A percentile compares a stretch with the other conserved stretches of the same genome.
These are phyloP conservation scores for Saraca asoca DNA, from an alignment of 331 rosid genomes.

Conservation along the genomic window DNA sequence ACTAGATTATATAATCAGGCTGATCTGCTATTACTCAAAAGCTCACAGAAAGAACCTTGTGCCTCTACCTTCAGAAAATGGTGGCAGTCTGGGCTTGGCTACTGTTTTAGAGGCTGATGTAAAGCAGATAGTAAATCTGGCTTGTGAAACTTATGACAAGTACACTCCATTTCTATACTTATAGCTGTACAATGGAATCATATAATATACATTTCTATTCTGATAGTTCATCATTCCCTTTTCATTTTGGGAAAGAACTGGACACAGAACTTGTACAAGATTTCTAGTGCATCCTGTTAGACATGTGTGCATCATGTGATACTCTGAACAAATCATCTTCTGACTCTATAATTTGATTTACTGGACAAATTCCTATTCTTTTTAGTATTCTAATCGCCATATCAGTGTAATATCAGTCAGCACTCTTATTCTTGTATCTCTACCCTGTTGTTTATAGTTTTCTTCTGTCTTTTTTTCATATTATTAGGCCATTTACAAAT, in stretches of 20 bases:
- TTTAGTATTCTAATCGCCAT: too few species aligned
- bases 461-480: too few species aligned
- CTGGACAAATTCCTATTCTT: too few species aligned
- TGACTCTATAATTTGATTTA: too few species aligned
- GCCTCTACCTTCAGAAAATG: conserved; percentile 63
- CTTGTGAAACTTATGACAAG: conserved; percentile 75
- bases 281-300: too few species aligned
- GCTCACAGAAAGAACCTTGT: conserved; percentile 43
- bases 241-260: too few species aligned
- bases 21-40: conserved; percentile 45
- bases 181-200: conserved; percentile 1
- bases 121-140: conserved; percentile 69
- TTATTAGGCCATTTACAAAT: not conserved
- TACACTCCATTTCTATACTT: conserved; percentile 39
- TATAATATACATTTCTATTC: not conserved
- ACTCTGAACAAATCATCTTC: too few species aligned
- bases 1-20: conserved; percentile 54
- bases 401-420: too few species aligned
- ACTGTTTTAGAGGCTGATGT: conserved; percentile 84
- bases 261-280: too few species aligned
- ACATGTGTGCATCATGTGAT: too few species aligned
- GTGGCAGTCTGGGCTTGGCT: conserved; percentile 60
- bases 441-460: too few species aligned
- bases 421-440: too few species aligned
- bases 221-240: not conserved